These are phyloP conservation scores for Calonectria pteridis DNA, from an alignment of 2,329 filamentous ascomycete genomes.

Conservation along the genomic window DNA sequence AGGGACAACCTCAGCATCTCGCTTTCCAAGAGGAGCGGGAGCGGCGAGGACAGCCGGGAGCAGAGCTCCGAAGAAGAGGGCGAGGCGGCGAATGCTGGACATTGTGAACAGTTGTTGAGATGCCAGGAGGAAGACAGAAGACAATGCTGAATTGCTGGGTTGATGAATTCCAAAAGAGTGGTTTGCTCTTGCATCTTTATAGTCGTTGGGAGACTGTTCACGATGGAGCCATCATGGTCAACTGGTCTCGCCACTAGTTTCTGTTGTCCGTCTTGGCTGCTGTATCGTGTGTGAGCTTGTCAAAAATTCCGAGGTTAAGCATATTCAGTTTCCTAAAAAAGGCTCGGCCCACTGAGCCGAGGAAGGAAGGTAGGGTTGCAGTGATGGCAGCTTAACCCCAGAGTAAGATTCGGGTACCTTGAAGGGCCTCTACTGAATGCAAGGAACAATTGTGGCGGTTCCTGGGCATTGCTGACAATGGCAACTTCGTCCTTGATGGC, in stretches of 20 bases:
- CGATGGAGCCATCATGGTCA: not conserved
- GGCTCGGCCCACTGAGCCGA: conserved; percentile 35
- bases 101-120: conserved; percentile 33
- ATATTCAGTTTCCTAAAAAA: conserved; percentile 41
- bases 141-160: not conserved
- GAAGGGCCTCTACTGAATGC: not conserved
- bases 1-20: conserved; percentile 15
- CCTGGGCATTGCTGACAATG: conserved; percentile 5
- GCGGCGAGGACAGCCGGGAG: conserved; percentile 49
- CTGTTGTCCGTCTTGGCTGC: conserved; percentile 25
- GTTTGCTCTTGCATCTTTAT: not conserved
- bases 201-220: not conserved
- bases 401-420: conserved; percentile 7
- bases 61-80: conserved; percentile 48
- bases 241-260: not conserved
- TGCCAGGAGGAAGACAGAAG: not conserved
- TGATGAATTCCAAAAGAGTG: not conserved
- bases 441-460: conserved; percentile 15
- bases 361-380: conserved; percentile 40
- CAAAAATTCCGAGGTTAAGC: conserved; percentile 20
- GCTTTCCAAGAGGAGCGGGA: conserved; percentile 29
- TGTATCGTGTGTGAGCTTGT: conserved; percentile 32
- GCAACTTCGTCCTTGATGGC: not conserved
- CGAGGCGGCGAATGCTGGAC: conserved; percentile 47
- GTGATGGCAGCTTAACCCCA: not conserved